Percentiles rank a stretch among this genome's conserved stretches.
Conservation (phyloP, 805 yeast genomes). For the Teunomyces gatunensis region DNA sequence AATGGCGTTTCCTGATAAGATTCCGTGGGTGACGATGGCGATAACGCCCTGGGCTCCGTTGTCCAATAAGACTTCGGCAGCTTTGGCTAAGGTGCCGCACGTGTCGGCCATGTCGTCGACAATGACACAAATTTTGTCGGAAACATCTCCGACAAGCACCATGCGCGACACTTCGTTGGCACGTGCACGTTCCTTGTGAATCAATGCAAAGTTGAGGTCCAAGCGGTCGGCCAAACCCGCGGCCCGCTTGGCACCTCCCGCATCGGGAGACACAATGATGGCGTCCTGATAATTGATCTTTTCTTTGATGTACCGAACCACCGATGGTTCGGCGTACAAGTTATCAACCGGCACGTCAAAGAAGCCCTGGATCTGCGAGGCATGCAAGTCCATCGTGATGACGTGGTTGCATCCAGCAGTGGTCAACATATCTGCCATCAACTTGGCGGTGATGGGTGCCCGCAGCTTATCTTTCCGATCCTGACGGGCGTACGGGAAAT, state of each 20-base stretch:
- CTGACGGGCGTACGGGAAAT: conserved; percentile 86
- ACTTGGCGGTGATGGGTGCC: conserved; percentile 83
- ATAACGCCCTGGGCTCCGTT: conserved; percentile 71
- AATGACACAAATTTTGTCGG: conserved; percentile 69
- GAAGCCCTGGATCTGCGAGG: conserved; percentile 87
- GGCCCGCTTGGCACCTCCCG: conserved; percentile 90
- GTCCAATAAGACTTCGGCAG: conserved; percentile 69
- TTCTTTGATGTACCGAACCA: conserved; percentile 69
- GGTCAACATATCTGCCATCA: conserved; percentile 77
- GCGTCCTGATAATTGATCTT: conserved; percentile 55
- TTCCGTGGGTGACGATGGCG: conserved; percentile 83
- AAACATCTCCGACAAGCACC: conserved; percentile 85
- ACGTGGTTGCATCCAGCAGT: conserved; percentile 87
- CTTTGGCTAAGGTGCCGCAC: conserved; percentile 82
- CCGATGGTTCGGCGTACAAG: conserved; percentile 80
- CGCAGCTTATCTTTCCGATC: conserved; percentile 82
- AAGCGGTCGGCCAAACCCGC: conserved; percentile 78
- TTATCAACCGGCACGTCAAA: conserved; percentile 83
- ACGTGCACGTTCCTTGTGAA: conserved; percentile 79
- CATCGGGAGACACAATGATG: conserved; percentile 83
- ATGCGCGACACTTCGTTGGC: conserved; percentile 82
- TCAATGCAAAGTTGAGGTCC: conserved; percentile 78
- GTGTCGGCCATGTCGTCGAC: conserved; percentile 92
- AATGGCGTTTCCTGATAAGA: conserved; percentile 71
- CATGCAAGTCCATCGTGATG: conserved; percentile 84